phyloP scores from a whole-genome alignment of 208 protist species.

The Wallacemonas sp. region DNA sequence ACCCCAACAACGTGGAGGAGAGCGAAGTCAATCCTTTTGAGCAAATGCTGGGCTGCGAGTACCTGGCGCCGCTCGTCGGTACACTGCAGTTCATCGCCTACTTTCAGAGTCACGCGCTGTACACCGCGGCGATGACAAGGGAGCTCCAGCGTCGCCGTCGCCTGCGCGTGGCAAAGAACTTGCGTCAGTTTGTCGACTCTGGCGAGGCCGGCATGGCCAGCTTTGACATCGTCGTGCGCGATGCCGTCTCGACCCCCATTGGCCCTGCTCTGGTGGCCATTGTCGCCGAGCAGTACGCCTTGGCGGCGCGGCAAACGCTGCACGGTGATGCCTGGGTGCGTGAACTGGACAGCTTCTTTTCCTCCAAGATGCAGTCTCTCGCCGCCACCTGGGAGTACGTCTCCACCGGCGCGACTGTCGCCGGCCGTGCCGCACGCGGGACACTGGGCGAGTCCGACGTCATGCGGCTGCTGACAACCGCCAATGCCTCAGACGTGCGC shows the following conservation, averaged over 20 bases:
- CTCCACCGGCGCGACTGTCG: neutral
- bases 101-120: constrained; percentile 22
- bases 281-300: constrained; percentile 51
- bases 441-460: constrained; percentile 36
- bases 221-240: constrained; percentile 16
- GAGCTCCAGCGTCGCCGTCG: constrained; percentile 35
- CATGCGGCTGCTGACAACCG: constrained; percentile 24
- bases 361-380: constrained; percentile 24
- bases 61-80: constrained; percentile 53
- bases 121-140: constrained; percentile 17
- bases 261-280: constrained; percentile 38
- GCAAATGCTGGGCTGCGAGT: constrained; percentile 33
- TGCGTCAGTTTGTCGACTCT: constrained; percentile 33
- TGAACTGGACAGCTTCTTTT: constrained; percentile 48
- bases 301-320: constrained; percentile 41
- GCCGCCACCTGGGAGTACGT: constrained; percentile 1
- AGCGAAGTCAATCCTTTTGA: constrained; percentile 28
- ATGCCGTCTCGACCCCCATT: constrained; percentile 45
- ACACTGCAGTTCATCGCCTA: constrained; percentile 27
- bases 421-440: constrained; percentile 7
- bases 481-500: constrained; percentile 35
- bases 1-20: constrained; percentile 11
- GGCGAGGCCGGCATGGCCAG: neutral
- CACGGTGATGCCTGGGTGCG: constrained; percentile 19
- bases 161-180: constrained; percentile 45